Evolutionary conservation across 352 stramenopile species (phyloP).

Genomic region (Globisporangium solare): DNA sequence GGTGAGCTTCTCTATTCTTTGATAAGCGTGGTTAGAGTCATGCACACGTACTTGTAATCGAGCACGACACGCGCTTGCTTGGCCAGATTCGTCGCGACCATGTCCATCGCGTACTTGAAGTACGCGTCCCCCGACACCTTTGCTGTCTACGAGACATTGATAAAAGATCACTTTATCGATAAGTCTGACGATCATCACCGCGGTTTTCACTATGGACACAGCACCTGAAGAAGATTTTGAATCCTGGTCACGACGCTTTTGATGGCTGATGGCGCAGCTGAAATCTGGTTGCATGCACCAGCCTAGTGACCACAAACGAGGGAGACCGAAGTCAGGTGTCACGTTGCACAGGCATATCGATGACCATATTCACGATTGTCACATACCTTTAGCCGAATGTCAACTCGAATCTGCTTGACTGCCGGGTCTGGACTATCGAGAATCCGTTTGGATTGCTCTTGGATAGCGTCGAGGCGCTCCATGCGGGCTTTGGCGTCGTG

Average conservation of each 20-base stretch:
- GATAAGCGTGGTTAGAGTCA: too few relatives aligned
- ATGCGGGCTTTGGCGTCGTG: slow-evolving; percentile 40
- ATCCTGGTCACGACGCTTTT: slow-evolving; percentile 66
- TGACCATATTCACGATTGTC: not conserved
- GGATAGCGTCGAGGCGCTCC: slow-evolving; percentile 43
- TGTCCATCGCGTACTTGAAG: slow-evolving; percentile 69
- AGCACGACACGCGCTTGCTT: slow-evolving; percentile 62
- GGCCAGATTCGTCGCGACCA: slow-evolving; percentile 64
- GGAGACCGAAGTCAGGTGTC: not conserved
- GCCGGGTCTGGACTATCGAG: slow-evolving; percentile 36
- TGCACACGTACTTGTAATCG: slow-evolving; percentile 66
- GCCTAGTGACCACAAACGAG: slow-evolving; percentile 23
- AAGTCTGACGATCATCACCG: too few relatives aligned
- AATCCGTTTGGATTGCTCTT: slow-evolving; percentile 40
- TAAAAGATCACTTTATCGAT: not conserved
- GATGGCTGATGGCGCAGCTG: slow-evolving; percentile 58
- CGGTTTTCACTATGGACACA: not conserved
- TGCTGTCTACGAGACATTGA: slow-evolving; percentile 29
- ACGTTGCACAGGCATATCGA: not conserved
- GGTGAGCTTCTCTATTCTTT: not conserved
- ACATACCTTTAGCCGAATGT: slow-evolving; percentile 59
- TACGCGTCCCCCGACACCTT: slow-evolving; percentile 45
- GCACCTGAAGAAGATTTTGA: slow-evolving; percentile 50
- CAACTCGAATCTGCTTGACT: slow-evolving; percentile 65
- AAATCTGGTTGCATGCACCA: slow-evolving; percentile 80